These are phyloP conservation scores for Rhizophagus clarus DNA, from an alignment of 192 early-diverging fungal genomes.

Conservation along the genomic window DNA sequence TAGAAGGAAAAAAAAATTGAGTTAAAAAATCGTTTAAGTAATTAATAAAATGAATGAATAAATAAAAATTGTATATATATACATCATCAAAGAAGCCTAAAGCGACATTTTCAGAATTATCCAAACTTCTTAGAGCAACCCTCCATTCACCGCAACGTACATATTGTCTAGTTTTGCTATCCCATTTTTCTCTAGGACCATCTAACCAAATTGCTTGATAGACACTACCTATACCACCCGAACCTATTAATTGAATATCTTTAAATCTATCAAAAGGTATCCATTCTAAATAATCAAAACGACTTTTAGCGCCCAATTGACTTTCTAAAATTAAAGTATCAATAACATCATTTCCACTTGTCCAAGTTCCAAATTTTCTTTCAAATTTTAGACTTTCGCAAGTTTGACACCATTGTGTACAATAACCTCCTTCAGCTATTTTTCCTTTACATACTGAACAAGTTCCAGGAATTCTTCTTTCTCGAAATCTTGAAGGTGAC, in stretches of 20 bases:
- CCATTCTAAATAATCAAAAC: conserved; percentile 21
- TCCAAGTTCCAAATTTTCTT: conserved; percentile 6
- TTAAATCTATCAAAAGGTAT: conserved; percentile 20
- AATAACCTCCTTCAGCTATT: not conserved
- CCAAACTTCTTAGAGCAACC: conserved; percentile 8
- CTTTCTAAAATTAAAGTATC: conserved; percentile 27
- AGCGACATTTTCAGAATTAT: conserved; percentile 25
- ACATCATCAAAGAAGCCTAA: conserved; percentile 17
- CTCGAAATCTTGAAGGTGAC: not conserved
- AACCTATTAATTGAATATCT: conserved; percentile 10
- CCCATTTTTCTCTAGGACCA: conserved; percentile 9
- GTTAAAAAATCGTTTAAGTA: not conserved
- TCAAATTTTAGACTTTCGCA: conserved; percentile 20
- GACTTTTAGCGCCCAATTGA: conserved; percentile 10
- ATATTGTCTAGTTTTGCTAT: not conserved
- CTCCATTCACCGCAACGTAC: not conserved
- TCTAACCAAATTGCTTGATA: conserved; percentile 25
- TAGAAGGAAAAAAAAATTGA: not conserved
- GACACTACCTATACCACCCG: not conserved
- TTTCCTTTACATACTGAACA: not conserved
- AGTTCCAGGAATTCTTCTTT: not conserved
- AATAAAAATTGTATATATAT: not conserved
- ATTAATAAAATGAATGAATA: not conserved
- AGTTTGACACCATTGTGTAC: conserved; percentile 18
- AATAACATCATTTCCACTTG: conserved; percentile 20